Percentiles rank a stretch among this genome's conserved stretches.
Conservation (phyloP, 2,329 filamentous ascomycete genomes). For the Microcyclosporella mali region DNA sequence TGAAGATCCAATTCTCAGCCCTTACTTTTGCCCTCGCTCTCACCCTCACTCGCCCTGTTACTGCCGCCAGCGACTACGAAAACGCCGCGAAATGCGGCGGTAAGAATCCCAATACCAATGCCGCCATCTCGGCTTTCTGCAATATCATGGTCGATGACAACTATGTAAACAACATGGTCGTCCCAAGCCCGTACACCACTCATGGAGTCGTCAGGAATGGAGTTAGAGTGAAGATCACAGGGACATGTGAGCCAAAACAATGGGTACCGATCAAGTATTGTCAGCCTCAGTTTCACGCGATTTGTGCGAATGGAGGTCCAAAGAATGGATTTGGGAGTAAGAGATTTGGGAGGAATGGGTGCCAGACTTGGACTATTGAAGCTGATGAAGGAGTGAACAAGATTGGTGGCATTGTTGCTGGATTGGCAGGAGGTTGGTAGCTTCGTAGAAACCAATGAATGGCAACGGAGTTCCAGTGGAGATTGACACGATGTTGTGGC, state of each 20-base stretch:
- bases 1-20: too few species aligned
- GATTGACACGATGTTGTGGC: too few species aligned
- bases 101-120: conserved; percentile 18
- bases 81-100: conserved; percentile 19
- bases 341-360: conserved; percentile 14
- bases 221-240: conserved; percentile 12
- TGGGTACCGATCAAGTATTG: conserved; percentile 23
- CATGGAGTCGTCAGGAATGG: conserved; percentile 11
- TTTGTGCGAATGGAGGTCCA: conserved; percentile 23
- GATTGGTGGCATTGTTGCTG: too few species aligned
- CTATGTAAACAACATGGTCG: conserved; percentile 14
- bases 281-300: conserved; percentile 19
- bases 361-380: conserved; percentile 19
- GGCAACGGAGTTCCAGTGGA: too few species aligned
- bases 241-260: conserved; percentile 16
- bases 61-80: conserved; percentile 14
- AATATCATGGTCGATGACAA: conserved; percentile 3
- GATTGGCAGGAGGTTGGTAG: too few species aligned
- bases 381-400: too few species aligned
- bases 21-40: too few species aligned
- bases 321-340: not conserved
- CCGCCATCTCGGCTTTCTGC: conserved; percentile 21
- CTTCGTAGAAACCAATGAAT: too few species aligned
- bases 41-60: conserved; percentile 1
- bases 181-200: conserved; percentile 12